Percentiles rank a stretch among this genome's conserved stretches.
Evolutionary conservation across 169 alveolate species (phyloP).

Genomic region (Ichthyophthirius multifiliis): DNA sequence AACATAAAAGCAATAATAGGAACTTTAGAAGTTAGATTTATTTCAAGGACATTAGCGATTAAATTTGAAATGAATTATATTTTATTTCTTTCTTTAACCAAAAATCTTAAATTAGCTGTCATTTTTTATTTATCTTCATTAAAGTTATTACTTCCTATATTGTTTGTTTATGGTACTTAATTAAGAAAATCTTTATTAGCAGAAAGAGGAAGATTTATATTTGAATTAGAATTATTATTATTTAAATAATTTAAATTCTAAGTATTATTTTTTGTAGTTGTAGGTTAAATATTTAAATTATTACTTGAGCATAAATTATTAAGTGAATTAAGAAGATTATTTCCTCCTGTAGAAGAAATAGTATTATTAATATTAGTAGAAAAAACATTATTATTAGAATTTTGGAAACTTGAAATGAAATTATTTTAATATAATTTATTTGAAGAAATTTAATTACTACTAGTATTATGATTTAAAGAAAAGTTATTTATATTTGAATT

Average conservation of each 20-base stretch:
- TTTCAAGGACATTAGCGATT: neutral
- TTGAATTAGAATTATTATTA: neutral
- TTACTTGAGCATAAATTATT: neutral
- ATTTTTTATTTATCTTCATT: neutral
- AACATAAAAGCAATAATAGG: neutral
- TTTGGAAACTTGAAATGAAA: too few relatives aligned
- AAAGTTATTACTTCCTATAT: neutral
- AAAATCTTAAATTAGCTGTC: neutral
- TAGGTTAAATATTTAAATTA: neutral
- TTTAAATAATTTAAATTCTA: neutral
- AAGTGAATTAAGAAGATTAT: neutral
- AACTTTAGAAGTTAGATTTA: neutral
- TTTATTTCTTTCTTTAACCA: neutral
- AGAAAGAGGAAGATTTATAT: neutral
- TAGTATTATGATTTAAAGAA: too few relatives aligned
- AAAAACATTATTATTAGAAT: too few relatives aligned
- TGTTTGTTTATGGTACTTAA: neutral
- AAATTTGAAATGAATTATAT: neutral
- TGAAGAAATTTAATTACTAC: too few relatives aligned
- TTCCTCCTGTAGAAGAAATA: neutral
- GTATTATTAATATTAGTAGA: neutral
- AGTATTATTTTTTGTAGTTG: neutral
- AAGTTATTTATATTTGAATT: too few relatives aligned
- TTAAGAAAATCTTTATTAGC: neutral
- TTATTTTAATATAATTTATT: too few relatives aligned